A percentile compares a stretch with the other conserved stretches of the same genome.
phyloP scores from a whole-genome alignment of 2,329 filamentous ascomycete species.

The Sporothrix brasiliensis region DNA sequence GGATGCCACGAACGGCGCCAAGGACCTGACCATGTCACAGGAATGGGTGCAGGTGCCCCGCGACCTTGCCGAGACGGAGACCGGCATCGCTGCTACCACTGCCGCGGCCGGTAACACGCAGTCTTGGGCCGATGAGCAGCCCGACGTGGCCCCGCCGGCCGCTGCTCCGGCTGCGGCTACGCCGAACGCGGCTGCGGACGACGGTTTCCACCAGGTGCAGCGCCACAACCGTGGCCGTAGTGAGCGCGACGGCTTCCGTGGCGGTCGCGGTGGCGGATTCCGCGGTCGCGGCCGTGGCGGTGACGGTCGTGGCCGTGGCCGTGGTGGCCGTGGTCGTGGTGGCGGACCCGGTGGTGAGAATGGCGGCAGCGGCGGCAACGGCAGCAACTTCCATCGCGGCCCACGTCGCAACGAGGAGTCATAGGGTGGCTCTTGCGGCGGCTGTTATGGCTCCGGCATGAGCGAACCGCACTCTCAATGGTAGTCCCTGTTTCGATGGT shows the following conservation, averaged over 20 bases:
- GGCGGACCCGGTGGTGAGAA: constrained; percentile 23
- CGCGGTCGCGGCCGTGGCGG: constrained; percentile 52
- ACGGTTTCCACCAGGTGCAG: constrained; percentile 74
- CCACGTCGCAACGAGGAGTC: constrained; percentile 31
- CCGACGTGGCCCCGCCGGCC: constrained; percentile 52
- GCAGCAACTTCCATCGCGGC: constrained; percentile 21
- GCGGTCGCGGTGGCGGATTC: constrained; percentile 57
- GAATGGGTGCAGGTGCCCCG: constrained; percentile 79
- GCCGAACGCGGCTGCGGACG: constrained; percentile 48
- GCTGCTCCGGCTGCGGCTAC: constrained; percentile 38
- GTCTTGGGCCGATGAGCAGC: constrained; percentile 82
- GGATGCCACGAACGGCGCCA: constrained; percentile 51
- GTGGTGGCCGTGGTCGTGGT: constrained; percentile 28
- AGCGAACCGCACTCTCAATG: background rate
- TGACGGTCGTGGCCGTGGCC: constrained; percentile 45
- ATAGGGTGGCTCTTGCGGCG: constrained; percentile 17
- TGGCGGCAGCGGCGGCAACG: constrained; percentile 19
- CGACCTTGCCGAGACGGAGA: constrained; percentile 74
- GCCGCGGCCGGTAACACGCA: constrained; percentile 59
- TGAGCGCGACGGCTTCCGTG: constrained; percentile 54
- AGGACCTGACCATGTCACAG: constrained; percentile 54
- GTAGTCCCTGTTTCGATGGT: background rate
- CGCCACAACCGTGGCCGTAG: constrained; percentile 60
- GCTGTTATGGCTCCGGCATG: background rate
- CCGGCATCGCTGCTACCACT: constrained; percentile 62